These are phyloP conservation scores for Oryza punctata DNA, from an alignment of 176 grass and related monocot species.

Conservation along the genomic window DNA sequence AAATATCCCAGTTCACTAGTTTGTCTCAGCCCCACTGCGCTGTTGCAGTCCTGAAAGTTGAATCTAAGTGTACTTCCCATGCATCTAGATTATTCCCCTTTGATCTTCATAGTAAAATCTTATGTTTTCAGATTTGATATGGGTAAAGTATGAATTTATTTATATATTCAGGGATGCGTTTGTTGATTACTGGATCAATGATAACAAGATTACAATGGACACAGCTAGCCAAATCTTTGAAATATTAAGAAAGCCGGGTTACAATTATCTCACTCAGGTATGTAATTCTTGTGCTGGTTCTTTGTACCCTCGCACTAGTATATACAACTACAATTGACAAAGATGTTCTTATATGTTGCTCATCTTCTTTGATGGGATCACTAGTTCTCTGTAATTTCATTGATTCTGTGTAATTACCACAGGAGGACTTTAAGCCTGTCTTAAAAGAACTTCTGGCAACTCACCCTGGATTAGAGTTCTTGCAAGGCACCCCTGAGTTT, in stretches of 20 bases:
- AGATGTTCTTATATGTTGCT: neutral
- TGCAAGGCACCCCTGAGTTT: slow-evolving; percentile 99
- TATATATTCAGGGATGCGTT: slow-evolving; percentile 81
- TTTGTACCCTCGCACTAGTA: neutral
- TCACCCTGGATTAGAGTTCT: slow-evolving; percentile 97
- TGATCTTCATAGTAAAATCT: neutral
- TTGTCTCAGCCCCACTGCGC: neutral
- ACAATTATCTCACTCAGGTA: slow-evolving; percentile 78
- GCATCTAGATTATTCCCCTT: neutral
- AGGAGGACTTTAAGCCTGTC: slow-evolving; percentile 98
- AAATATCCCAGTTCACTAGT: neutral
- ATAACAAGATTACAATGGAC: slow-evolving; percentile 94
- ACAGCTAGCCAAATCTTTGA: slow-evolving; percentile 85
- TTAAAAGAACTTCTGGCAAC: slow-evolving; percentile 89
- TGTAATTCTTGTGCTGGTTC: slow-evolving; percentile 23
- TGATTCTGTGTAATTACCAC: slow-evolving; percentile 35
- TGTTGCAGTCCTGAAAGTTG: neutral
- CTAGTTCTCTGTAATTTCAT: slow-evolving; percentile 23
- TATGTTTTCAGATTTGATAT: slow-evolving; percentile 25
- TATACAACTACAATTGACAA: slow-evolving; percentile 1
- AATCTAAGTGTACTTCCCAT: neutral
- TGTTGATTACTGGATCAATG: slow-evolving; percentile 92
- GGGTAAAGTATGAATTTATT: slow-evolving; percentile 12
- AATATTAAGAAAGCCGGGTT: slow-evolving; percentile 73
- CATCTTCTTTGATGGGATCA: neutral